Evolutionary conservation across 305 asterid species (phyloP).

Genomic region (Plantago coronopus): DNA sequence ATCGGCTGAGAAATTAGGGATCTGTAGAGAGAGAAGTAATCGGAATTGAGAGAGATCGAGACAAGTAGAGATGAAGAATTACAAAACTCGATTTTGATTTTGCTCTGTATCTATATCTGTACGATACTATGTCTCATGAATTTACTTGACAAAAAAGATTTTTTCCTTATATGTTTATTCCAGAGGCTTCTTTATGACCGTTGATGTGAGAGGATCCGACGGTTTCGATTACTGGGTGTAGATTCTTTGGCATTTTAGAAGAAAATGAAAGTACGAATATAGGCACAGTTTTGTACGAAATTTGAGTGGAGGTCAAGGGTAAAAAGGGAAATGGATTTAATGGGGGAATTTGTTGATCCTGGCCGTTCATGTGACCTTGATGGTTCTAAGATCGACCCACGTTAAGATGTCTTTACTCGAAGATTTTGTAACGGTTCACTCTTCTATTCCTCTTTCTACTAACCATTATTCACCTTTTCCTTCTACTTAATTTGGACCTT

Average conservation of each 20-base stretch:
- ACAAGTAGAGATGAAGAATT: conserved; percentile 1
- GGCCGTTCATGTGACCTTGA: not conserved
- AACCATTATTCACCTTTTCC: no score
- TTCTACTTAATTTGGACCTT: not conserved
- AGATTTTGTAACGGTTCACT: not conserved
- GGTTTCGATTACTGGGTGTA: not conserved
- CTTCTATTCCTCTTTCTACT: not conserved
- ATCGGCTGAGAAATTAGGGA: conserved; percentile 1
- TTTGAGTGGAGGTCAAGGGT: not conserved
- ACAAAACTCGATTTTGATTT: not conserved
- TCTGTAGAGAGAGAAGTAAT: not conserved
- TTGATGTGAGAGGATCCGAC: not conserved
- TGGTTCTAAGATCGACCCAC: not conserved
- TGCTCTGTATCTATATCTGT: not conserved
- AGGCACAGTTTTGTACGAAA: no score
- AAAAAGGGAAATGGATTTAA: not conserved
- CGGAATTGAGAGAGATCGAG: conserved; percentile 1
- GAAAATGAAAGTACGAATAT: no score
- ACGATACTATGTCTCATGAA: not conserved
- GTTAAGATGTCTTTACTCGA: no score
- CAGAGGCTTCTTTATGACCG: not conserved
- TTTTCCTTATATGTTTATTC: not conserved
- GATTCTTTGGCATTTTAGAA: not conserved
- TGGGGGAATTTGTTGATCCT: not conserved
- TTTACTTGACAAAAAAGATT: not conserved